Evolutionary conservation across 1,139 yeast species (phyloP).

Genomic region (Magnusiomyces sp.): DNA sequence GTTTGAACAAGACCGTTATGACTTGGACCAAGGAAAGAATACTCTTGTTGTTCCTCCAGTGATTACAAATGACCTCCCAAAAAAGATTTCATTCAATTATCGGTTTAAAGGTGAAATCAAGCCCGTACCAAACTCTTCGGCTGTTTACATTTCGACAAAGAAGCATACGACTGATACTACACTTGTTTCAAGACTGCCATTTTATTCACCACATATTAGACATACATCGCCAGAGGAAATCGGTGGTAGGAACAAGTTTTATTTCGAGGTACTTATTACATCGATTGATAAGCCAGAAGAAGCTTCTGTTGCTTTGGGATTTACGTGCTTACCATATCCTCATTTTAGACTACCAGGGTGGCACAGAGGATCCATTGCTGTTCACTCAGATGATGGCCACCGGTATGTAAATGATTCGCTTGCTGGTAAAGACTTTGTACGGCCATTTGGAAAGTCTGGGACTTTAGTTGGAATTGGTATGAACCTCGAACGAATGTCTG

Average conservation of each 20-base stretch:
- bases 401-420: slow-evolving; percentile 24
- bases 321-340: slow-evolving; percentile 25
- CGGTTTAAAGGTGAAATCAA: slow-evolving; percentile 22
- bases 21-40: slow-evolving; percentile 8
- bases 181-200: slow-evolving; percentile 21
- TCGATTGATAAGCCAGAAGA: slow-evolving; percentile 17
- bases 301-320: slow-evolving; percentile 25
- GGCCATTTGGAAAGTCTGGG: slow-evolving; percentile 18
- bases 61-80: slow-evolving; percentile 13
- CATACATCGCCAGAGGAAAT: not conserved
- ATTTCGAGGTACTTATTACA: slow-evolving; percentile 24
- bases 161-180: slow-evolving; percentile 18
- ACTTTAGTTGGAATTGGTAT: slow-evolving; percentile 26
- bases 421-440: slow-evolving; percentile 21
- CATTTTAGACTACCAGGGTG: slow-evolving; percentile 27
- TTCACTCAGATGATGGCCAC: slow-evolving; percentile 28
- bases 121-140: slow-evolving; percentile 6
- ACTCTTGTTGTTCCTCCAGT: slow-evolving; percentile 19
- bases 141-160: slow-evolving; percentile 17
- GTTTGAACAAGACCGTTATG: slow-evolving; percentile 7
- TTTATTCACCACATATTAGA: slow-evolving; percentile 16
- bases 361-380: slow-evolving; percentile 27
- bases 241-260: slow-evolving; percentile 13
- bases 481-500: slow-evolving; percentile 19
- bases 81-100: not conserved